Base-by-base conservation (phyloP, 441 rosid genomes). In the Jatropha podagrica region DNA sequence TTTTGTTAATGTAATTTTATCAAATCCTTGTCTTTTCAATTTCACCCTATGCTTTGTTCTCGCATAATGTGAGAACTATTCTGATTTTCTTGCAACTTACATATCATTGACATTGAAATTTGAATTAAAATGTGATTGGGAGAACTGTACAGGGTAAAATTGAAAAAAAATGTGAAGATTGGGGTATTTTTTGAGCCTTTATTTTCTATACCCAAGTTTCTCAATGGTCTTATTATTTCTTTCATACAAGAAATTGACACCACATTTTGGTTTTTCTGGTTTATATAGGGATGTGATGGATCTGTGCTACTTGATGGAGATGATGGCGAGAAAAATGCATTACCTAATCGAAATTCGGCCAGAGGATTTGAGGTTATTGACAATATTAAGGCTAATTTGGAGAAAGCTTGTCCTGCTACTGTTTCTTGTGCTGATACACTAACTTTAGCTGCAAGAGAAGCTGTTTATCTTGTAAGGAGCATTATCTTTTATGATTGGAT, bases 361-460 rank as follows among this genome's bases (percentile, higher is more conserved):
- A 85, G 95, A 83, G 95, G 95, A 11, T 91, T 77, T 23, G 93
- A 88, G 77, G 87, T 89, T 71, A 88, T 91, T 68, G 95, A 91
- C 71, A 73, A 80, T 26, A 91, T 91, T 51, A 91, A 89, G 75
- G 86, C 85, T 71, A 78, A 32, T 75, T 65, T 89, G 72, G 95
- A 91, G 85, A 86, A 79, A 77, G 79, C 80, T 58, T 91, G 96
- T 78, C 93, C 93, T 5, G 76, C 62, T 56, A 79, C 83, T 4
- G 93, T 91, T 73, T 91, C 96, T 46, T 91, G 96, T 78, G 9
- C 93, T 46, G 96, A 91, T 79, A 81, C 88, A 68, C 74, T 89
- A 23, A 78, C 91, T 75, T 88, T 89, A 40, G 93, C 87, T 8
- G 87, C 93, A 65, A 87, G 95, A 74, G 90, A 89, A 7, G 91